Conservation (phyloP, 2,329 filamentous ascomycete species). For the Colletotrichum sp. region DNA sequence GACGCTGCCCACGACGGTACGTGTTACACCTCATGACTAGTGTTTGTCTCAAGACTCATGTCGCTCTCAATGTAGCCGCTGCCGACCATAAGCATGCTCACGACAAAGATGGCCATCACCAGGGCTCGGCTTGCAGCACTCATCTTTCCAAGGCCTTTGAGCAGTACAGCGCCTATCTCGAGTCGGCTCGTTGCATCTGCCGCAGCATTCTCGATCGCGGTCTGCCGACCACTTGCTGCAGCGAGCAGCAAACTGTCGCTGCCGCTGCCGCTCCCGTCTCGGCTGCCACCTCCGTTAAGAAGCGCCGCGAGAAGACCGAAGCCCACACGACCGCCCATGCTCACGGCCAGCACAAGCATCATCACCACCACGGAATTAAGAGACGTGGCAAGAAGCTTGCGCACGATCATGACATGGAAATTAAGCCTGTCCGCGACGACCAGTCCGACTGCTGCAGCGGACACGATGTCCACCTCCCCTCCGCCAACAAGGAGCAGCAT, state of each 20-base stretch:
- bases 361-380: conserved; percentile 24
- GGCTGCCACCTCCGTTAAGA: neutral
- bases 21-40: neutral
- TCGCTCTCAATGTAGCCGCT: conserved; percentile 12
- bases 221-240: conserved; percentile 31
- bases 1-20: conserved; percentile 28
- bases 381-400: conserved; percentile 21
- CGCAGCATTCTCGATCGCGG: conserved; percentile 35
- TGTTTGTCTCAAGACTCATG: neutral
- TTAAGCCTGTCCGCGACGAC: neutral
- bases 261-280: neutral
- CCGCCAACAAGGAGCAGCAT: neutral
- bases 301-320: neutral
- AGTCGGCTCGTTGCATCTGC: conserved; percentile 42
- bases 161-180: conserved; percentile 38
- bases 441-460: conserved; percentile 11
- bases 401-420: conserved; percentile 8
- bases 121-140: conserved; percentile 31
- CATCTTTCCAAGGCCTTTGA: conserved; percentile 37
- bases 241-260: neutral
- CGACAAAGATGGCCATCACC: conserved; percentile 29
- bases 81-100: conserved; percentile 29
- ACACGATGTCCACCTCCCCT: neutral
- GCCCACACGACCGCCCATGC: conserved; percentile 11
- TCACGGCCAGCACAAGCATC: conserved; percentile 22